Evolutionary conservation across 2,329 filamentous ascomycete species (phyloP).

Genomic region (Xenosphaeropsis pyriputrescens): DNA sequence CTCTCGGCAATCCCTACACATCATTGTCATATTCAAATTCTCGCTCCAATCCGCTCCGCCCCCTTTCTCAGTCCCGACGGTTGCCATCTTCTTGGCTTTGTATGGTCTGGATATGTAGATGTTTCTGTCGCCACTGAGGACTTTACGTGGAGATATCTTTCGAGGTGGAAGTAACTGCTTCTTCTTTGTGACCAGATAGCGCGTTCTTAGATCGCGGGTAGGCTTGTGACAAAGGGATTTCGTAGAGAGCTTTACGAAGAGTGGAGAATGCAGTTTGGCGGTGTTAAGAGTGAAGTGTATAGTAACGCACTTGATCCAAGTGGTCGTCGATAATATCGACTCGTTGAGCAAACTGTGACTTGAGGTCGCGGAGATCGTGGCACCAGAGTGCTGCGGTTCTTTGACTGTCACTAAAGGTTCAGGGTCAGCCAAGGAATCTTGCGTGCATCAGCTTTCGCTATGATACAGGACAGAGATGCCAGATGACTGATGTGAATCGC

Average conservation of each 20-base stretch:
- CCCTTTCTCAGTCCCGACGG: constrained; percentile 15
- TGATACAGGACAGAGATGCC: too few relatives aligned
- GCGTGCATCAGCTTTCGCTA: too few relatives aligned
- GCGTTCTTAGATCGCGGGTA: constrained; percentile 15
- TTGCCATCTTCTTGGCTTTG: constrained; percentile 30
- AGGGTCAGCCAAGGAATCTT: too few relatives aligned
- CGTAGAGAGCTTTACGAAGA: constrained; percentile 45
- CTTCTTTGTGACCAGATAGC: constrained; percentile 16
- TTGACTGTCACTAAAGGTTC: too few relatives aligned
- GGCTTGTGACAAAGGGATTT: constrained; percentile 23
- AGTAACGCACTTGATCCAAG: background rate
- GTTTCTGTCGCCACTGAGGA: constrained; percentile 20
- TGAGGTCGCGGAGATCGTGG: too few relatives aligned
- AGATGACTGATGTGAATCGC: too few relatives aligned
- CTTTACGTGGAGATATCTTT: constrained; percentile 11
- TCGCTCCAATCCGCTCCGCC: constrained; percentile 27
- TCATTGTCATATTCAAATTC: constrained; percentile 73
- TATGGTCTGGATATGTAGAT: constrained; percentile 28
- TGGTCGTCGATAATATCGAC: constrained; percentile 8
- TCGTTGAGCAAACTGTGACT: too few relatives aligned
- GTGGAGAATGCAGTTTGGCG: constrained; percentile 59
- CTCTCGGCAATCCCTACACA: constrained; percentile 85
- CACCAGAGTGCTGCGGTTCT: too few relatives aligned
- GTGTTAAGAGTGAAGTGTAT: constrained; percentile 8
- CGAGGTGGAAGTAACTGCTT: constrained; percentile 7